Base-by-base conservation (phyloP, 2,329 filamentous ascomycete species). In the Hirsutella minnesotensis region DNA sequence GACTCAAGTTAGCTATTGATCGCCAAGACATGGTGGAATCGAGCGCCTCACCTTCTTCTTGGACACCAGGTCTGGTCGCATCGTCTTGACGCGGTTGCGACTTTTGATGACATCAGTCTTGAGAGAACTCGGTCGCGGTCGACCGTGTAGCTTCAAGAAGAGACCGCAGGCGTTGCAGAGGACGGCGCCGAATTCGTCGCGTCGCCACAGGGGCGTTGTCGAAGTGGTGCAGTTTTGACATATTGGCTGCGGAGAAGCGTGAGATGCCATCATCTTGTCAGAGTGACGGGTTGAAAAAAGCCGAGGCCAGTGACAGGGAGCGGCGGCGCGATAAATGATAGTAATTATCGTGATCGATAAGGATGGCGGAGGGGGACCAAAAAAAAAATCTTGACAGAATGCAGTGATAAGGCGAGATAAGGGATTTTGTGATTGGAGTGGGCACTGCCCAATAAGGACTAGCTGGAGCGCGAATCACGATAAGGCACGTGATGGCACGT, bases 71-170 rank as follows among this genome's bases (percentile, higher is more conserved):
- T 89, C 86, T 9, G 84, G 78, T 42, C 77, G 76, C 63, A 79
- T 77, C 22, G 88, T 92, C 73, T 96, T 96, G 54, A 96, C 90
- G 51, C 92, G 81, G 67, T 98, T 98, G 57, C 92, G 87, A 70
- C 89, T 95, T 73, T 98, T 98, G 70, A 98, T 98, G 53, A 96
- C 90, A 70, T 98, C 92, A 39, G 92, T 96, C 74, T 98, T 98
- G 55, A 98, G 76, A 54, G 86, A 94, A 62, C 95, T 95, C 53
- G 92, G 92, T 44, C 92, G 82, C 47, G 92, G 80, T 21, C 89
- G 84, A 50, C 89, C 89, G 62, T 98, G 92, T 53, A 98, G 75
- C 74, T 98, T 98, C 56, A 96, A 76, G 65, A 96, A 98, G 44
- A 98, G 76, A 46, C 92, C 92, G 66, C 92, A 98, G 57, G 92